Evolutionary conservation across 192 early-diverging fungal species (phyloP).

Genomic region (Umbelopsis ramanniana): DNA sequence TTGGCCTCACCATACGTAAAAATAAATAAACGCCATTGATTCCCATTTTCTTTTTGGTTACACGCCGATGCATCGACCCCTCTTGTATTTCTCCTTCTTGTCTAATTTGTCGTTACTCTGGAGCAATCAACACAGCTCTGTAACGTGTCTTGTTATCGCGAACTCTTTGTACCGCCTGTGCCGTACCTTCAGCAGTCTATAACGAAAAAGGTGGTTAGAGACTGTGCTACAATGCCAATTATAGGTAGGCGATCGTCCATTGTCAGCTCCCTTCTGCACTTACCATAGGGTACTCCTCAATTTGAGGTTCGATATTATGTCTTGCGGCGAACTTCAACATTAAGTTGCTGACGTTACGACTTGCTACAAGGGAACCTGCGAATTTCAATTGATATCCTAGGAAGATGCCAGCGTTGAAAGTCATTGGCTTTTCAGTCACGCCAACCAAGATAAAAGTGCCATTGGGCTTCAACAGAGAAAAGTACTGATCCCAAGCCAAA

Average conservation of each 20-base stretch:
- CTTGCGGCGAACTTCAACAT: constrained; percentile 73
- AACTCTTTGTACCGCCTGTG: constrained; percentile 63
- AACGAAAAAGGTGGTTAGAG: constrained; percentile 17
- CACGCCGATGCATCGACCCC: not conserved
- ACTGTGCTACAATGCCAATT: not conserved
- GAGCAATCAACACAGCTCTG: constrained; percentile 64
- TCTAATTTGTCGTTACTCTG: constrained; percentile 2
- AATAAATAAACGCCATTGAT: not conserved
- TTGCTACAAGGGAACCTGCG: constrained; percentile 71
- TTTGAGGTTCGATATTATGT: constrained; percentile 66
- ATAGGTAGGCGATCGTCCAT: not conserved
- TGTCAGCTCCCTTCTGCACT: not conserved
- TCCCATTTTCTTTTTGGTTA: not conserved
- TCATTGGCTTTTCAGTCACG: constrained; percentile 27
- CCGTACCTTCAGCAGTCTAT: constrained; percentile 45
- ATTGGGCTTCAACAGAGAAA: constrained; percentile 43
- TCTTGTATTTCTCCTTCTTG: not conserved
- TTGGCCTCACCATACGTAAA: not conserved
- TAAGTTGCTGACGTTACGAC: constrained; percentile 57
- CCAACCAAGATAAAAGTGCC: constrained; percentile 33
- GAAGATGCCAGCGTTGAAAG: constrained; percentile 44
- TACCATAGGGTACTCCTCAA: constrained; percentile 66
- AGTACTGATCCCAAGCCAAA: constrained; percentile 44
- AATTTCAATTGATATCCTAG: constrained; percentile 49
- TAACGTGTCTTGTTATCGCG: constrained; percentile 62